These are phyloP conservation scores for Aureobasidium sp. DNA, from an alignment of 2,329 filamentous ascomycete genomes.

Conservation along the genomic window DNA sequence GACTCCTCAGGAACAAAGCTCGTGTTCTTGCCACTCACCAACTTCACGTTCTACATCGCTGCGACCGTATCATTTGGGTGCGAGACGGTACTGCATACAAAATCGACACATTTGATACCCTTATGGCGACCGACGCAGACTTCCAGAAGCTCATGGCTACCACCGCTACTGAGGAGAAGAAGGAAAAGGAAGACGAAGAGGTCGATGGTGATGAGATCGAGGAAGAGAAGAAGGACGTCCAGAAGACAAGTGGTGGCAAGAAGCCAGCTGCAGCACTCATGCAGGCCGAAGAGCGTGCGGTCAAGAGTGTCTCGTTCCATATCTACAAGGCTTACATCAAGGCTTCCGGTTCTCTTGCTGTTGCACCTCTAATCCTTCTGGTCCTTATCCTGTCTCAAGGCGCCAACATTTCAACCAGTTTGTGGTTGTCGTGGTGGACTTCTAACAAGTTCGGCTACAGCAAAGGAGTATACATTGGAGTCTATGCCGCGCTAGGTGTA, in stretches of 20 bases:
- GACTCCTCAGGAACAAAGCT: slow-evolving; percentile 79
- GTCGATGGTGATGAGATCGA: slow-evolving; percentile 42
- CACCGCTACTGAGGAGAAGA: slow-evolving; percentile 56
- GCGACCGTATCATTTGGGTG: slow-evolving; percentile 90
- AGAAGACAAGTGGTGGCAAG: slow-evolving; percentile 46
- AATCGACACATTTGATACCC: slow-evolving; percentile 78
- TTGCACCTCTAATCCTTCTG: slow-evolving; percentile 54
- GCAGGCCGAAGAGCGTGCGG: slow-evolving; percentile 64
- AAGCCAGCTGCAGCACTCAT: slow-evolving; percentile 52
- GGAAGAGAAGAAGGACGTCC: slow-evolving; percentile 49
- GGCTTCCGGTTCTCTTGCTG: slow-evolving; percentile 63
- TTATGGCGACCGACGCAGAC: slow-evolving; percentile 68
- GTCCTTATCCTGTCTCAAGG: slow-evolving; percentile 67
- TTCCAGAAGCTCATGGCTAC: slow-evolving; percentile 80
- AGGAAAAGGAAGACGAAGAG: slow-evolving; percentile 39
- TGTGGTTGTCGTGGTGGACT: slow-evolving; percentile 95
- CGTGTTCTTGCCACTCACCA: slow-evolving; percentile 91
- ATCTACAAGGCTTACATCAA: slow-evolving; percentile 71
- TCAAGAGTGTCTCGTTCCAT: slow-evolving; percentile 67
- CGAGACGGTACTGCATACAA: slow-evolving; percentile 76
- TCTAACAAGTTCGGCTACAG: slow-evolving; percentile 63
- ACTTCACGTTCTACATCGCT: slow-evolving; percentile 82
- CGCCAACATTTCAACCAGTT: slow-evolving; percentile 74
- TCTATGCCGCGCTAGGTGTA: slow-evolving; percentile 62
- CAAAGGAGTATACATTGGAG: slow-evolving; percentile 60